These are phyloP conservation scores for Asterella californica DNA, from an alignment of 225 moss, liverwort and hornwort genomes.

Conservation along the genomic window DNA sequence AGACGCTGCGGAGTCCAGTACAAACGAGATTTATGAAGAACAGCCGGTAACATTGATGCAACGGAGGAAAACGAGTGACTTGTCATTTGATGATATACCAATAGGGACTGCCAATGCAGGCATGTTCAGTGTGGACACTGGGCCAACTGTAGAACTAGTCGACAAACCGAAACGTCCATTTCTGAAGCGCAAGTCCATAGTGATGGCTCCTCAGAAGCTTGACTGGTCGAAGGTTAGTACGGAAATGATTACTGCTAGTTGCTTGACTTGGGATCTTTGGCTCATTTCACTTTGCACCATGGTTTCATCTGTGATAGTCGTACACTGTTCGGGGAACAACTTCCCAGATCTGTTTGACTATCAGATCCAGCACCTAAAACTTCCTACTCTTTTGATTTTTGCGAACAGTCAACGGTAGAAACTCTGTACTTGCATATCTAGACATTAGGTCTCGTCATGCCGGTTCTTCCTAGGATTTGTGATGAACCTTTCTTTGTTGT, in stretches of 20 bases:
- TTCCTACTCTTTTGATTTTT: no score
- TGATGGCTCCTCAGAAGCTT: conserved; percentile 62
- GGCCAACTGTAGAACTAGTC: conserved; percentile 25
- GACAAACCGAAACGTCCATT: conserved; percentile 62
- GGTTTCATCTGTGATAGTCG: no score
- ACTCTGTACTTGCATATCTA: no score
- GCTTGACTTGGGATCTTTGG: not conserved
- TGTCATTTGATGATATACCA: conserved; percentile 33
- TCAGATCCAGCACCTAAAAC: no score
- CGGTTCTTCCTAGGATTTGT: no score
- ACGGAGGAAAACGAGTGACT: conserved; percentile 23
- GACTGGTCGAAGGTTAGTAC: conserved; percentile 64
- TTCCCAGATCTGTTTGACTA: no score
- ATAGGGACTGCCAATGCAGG: conserved; percentile 28
- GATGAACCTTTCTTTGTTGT: not conserved
- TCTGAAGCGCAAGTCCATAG: conserved; percentile 56
- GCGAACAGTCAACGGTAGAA: no score
- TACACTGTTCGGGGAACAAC: no score
- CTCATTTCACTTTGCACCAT: not conserved
- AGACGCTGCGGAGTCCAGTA: not conserved
- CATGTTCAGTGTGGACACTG: conserved; percentile 33
- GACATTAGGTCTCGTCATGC: no score
- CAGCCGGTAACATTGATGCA: conserved; percentile 33
- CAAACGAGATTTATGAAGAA: conserved; percentile 34
- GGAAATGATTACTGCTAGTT: not conserved